Evolutionary conservation across 2,329 filamentous ascomycete genomes (phyloP), one percentile per base, ranked within the genome.

Genomic region (Aspergillus tanneri): DNA sequence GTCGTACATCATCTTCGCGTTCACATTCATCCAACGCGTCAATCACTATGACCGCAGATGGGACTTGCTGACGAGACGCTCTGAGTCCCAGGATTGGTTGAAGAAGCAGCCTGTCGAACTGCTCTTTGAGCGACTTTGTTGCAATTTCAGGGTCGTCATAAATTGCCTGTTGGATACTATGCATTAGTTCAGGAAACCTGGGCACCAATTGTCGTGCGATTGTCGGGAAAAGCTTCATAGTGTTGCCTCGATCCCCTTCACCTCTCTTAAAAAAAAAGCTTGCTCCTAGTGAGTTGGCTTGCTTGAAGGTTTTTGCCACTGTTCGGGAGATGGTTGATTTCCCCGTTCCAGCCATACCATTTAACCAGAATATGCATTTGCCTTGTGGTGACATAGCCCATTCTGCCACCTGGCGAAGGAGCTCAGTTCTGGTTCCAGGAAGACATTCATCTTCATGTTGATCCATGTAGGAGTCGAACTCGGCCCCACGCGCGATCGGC

Each of bases 221-320:
- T 0, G 72, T 76, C 1, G 70, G 58, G 19, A 77, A 65, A 36
- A 77, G 62, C 39, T 57, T 64, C 5, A 53, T 47, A 1, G 65
- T 61, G 21, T 58, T 62, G 3, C 66, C 63, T n/a, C 69, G 64
- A 49, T 76, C 69, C 3, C 55, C 57, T 34, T 72, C 71, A 2
- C 69, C 71, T 47, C 62, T 68, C 44, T 72, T 74, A 57, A 77
- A 78, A 58, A 76, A 75, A n/a, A 77, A 77, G 49, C 65, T 72
- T 2, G 68, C 67, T n/a, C 61, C 64, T 34, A 72, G 63, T 14
- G 50, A 25, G n/a, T 38, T 40, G 2, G 47, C 34, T 2, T 55
- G 50, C 7, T 59, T 40, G 10, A 63, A 42, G 4, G 12, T 32
- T 21, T 50, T 35, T 27, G 24, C 24, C 6, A 27, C 11, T 27